A percentile compares a stretch with the other conserved stretches of the same genome.
Conservation (phyloP, 1,139 yeast species). For the Geotrichum bryndzae region DNA sequence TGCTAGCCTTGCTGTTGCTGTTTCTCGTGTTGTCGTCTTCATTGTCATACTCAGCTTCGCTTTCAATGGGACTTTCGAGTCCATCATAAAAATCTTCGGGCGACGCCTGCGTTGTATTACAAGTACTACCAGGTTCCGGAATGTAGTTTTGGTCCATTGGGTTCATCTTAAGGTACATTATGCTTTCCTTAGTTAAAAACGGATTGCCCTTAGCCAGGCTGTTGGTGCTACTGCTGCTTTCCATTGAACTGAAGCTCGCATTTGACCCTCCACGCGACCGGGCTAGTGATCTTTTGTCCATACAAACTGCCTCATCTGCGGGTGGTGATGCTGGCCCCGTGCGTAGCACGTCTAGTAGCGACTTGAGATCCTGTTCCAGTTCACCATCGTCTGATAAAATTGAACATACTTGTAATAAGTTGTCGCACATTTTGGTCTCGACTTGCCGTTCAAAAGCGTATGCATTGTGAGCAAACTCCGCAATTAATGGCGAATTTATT, state of each 20-base stretch:
- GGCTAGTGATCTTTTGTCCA: not conserved
- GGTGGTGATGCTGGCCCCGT: constrained; percentile 8
- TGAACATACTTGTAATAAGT: constrained; percentile 8
- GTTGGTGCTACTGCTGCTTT: not conserved
- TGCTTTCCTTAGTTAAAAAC: constrained; percentile 2
- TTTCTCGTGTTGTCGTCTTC: not conserved
- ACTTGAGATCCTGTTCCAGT: not conserved
- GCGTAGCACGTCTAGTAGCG: not conserved
- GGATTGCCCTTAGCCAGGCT: not conserved
- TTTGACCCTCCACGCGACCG: not conserved
- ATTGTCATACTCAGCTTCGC: not conserved
- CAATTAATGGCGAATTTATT: not conserved
- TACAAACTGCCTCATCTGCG: not conserved
- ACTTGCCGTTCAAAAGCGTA: constrained; percentile 1
- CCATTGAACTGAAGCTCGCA: not conserved
- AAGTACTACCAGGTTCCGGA: not conserved
- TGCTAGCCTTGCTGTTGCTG: not conserved
- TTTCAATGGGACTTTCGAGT: not conserved
- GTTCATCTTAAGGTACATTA: not conserved
- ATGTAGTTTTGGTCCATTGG: constrained; percentile 6
- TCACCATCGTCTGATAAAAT: constrained; percentile 1
- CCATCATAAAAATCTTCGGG: constrained; percentile 3
- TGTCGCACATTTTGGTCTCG: constrained; percentile 2
- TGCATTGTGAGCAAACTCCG: not conserved
- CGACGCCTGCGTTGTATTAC: not conserved